Evolutionary conservation across 768 basidiomycete species (phyloP).

Genomic region (Dioszegia hungarica): DNA sequence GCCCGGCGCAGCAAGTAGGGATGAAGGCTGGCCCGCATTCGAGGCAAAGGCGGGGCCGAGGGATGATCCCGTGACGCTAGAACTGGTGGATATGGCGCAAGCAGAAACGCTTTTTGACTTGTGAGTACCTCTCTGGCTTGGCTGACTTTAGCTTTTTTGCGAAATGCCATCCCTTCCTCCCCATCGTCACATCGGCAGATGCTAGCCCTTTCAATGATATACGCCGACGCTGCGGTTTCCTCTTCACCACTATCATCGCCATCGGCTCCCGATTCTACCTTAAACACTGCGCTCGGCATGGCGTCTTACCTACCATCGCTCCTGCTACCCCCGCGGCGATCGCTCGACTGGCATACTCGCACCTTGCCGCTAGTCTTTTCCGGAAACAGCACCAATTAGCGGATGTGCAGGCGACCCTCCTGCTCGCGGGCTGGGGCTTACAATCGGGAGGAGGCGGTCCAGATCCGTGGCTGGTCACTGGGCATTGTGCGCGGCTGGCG

Average conservation of each 20-base stretch:
- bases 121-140: constrained; percentile 5
- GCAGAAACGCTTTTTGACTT: constrained; percentile 15
- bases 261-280: constrained; percentile 22
- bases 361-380: constrained; percentile 27
- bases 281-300: not conserved
- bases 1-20: constrained; percentile 8
- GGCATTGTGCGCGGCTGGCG: constrained; percentile 27
- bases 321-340: not conserved
- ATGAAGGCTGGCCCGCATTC: constrained; percentile 7
- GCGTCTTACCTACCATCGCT: not conserved
- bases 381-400: constrained; percentile 33
- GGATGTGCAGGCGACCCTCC: constrained; percentile 35
- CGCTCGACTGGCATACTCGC: constrained; percentile 24
- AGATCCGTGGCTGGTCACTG: constrained; percentile 37
- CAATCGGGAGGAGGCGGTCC: constrained; percentile 29
- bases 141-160: constrained; percentile 11
- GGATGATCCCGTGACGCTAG: constrained; percentile 19
- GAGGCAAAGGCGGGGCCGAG: constrained; percentile 12
- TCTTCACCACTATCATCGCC: constrained; percentile 21
- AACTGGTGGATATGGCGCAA: constrained; percentile 3
- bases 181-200: constrained; percentile 12
- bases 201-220: not conserved
- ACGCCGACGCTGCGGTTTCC: constrained; percentile 11
- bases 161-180: constrained; percentile 20
- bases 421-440: constrained; percentile 35